Evolutionary conservation across 176 grass and related monocot species (phyloP), one percentile per base, ranked within the genome.

Genomic region (Oryza rufipogon): DNA sequence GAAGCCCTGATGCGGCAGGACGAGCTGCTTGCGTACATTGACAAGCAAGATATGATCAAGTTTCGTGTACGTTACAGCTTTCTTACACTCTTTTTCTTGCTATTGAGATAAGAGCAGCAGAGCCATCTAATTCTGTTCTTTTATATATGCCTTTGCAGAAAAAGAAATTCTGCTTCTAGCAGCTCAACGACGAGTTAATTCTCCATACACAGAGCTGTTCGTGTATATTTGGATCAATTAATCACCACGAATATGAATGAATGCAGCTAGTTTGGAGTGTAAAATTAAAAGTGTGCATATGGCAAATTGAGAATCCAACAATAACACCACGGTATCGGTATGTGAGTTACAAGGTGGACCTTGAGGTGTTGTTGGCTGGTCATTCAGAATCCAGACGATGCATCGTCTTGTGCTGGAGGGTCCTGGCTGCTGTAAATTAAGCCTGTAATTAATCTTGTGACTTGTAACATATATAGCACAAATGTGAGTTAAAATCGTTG

Each of bases 1-100:
- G 97, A 94, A 71, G 97, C 97, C 68, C 63, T 99, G 80, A 96
- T 99, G 90, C 91, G 90, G 11, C 97, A 99, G 82, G 93, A 96
- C 30, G 97, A 96, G 79, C 78, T 99, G 56, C 97, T 96, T 12
- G 97, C 97, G 11, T 92, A 92, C 85, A 89, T 99, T 51, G 97
- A 99, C 84, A 87, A 82, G n/a, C 93, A 99, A 80, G 87, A 92
- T 66, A 72, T 94, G 82, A 74, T 88, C 64, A 96, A 89, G 74
- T 96, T 99, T 39, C 97, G 79, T 78, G 97, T 99, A 92, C 39
- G 86, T 92, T 60, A 22, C 64, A 47, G 28, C 19, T 22, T 48
- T 81, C 64, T 42, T 22, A 5, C 34, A n/a, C 30, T 69, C 33
- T 16, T 20, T 52, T 23, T 14, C 9, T 22, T 58, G 25, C 7